phyloP scores from a whole-genome alignment of 306 rosid species.

The Phaseolus lunatus region DNA sequence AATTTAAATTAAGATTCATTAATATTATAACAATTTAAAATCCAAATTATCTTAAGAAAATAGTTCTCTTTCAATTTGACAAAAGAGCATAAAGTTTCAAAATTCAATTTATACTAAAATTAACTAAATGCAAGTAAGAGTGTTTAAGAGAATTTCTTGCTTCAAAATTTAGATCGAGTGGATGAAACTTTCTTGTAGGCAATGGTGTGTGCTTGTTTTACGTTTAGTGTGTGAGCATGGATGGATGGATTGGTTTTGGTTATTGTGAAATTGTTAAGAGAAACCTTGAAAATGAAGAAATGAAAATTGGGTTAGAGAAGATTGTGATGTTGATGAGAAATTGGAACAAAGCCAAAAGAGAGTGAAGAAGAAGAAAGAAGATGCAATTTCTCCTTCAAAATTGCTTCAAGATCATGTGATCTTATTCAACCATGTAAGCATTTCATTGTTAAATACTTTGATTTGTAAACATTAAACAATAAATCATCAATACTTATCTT shows the following conservation, averaged over 20 bases:
- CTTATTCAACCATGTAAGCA: neutral
- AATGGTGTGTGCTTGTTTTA: neutral
- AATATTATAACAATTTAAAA: neutral
- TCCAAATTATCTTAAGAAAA: neutral
- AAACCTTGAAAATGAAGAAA: slow-evolving; percentile 1
- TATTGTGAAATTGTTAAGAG: neutral
- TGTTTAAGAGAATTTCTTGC: neutral
- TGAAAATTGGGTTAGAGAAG: neutral
- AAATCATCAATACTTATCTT: too few species aligned
- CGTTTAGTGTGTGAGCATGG: neutral
- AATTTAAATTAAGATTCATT: neutral
- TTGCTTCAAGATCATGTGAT: neutral
- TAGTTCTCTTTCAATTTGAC: neutral
- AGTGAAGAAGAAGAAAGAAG: neutral
- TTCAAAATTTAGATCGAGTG: neutral
- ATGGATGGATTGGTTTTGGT: neutral
- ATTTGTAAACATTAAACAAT: neutral
- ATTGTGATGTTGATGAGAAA: neutral
- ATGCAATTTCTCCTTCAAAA: neutral
- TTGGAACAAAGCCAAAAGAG: neutral
- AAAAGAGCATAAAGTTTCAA: neutral
- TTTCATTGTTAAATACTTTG: neutral
- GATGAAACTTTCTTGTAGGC: neutral
- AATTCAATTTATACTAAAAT: neutral
- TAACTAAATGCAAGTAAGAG: neutral